phyloP scores from a whole-genome alignment of 2,329 filamentous ascomycete species.

The Penicillium glabrum region DNA sequence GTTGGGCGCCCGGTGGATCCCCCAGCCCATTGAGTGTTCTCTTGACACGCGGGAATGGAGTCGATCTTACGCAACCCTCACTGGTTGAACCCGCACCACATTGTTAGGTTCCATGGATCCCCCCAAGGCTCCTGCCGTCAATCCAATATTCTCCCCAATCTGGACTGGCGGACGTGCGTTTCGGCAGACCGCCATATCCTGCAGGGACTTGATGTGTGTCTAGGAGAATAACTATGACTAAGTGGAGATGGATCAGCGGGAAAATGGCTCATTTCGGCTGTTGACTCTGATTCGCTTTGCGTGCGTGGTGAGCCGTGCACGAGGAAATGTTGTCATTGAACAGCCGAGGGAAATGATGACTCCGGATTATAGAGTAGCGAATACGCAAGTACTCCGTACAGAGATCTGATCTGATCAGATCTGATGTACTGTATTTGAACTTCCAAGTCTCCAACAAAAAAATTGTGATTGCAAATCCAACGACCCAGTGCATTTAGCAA shows the following conservation, averaged over 20 bases:
- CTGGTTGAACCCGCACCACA: background rate
- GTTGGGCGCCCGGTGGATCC: constrained; percentile 24
- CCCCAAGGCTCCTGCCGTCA: background rate
- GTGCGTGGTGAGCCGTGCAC: constrained; percentile 1
- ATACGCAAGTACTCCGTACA: too few species aligned
- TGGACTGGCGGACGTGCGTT: background rate
- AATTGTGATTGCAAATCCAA: background rate
- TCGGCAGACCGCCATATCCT: background rate
- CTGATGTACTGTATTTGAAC: background rate
- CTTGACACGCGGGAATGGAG: constrained; percentile 25
- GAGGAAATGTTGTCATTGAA: background rate
- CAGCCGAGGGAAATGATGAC: background rate
- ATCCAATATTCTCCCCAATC: background rate
- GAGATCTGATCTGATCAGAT: background rate
- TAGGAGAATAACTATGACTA: background rate
- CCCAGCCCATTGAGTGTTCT: constrained; percentile 4
- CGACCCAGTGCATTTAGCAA: background rate
- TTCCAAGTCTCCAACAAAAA: background rate
- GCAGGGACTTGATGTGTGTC: background rate
- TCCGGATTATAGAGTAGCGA: background rate
- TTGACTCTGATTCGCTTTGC: background rate
- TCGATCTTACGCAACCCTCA: constrained; percentile 18
- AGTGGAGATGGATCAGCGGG: constrained; percentile 1
- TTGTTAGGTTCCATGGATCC: background rate
- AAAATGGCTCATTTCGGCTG: background rate